Evolutionary conservation across 2,329 filamentous ascomycete genomes (phyloP), one percentile per base, ranked within the genome.

Genomic region (Sclerotinia borealis): DNA sequence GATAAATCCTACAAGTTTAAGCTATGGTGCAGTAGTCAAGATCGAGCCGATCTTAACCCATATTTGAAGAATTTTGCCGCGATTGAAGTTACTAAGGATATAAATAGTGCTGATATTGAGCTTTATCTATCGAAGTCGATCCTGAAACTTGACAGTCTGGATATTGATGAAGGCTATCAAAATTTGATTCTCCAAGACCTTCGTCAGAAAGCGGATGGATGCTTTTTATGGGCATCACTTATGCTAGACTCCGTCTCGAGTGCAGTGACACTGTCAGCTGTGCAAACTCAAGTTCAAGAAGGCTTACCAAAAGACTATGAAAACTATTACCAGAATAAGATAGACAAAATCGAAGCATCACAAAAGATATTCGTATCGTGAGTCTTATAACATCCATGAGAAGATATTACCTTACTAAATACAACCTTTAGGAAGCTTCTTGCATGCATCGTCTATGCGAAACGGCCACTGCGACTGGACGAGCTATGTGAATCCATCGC

Each of bases 401-500:
- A 29, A 58, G 54, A 17, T n/a, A 17, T 5, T 15, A 36, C 7
- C 19, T 11, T 19, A 49, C 56, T 31, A 59, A 48, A 25, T 15
- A 6, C 49, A 17, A 36, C 29, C 49, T 10, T n/a, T 48, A 59
- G 56, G 4, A 49, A 59, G 25, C 13, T 49, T 8, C 31, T 59
- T 17, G 43, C 56, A 25, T 59, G 56, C 25, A 59, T 59, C 22
- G 56, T 59, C 3, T 49, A 49, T 37, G 56, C 56, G 17, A 48
- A 37, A 48, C 56, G 56, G 2, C 56, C 56, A 8, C 19, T 59
- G 15, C 43, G 43, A 22, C 22, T 59, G 19, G 56, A 59, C 15
- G 56, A 59, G 34, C 56, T 59, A n/a, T 59, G 56, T 29, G 56
- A 59, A 36, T 47, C 41, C 4, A 59, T 59, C 36, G 56, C 56